Evolutionary conservation across 1,284 basidiomycete genomes (phyloP), one percentile per base, ranked within the genome.

Genomic region (Boletus sp.): DNA sequence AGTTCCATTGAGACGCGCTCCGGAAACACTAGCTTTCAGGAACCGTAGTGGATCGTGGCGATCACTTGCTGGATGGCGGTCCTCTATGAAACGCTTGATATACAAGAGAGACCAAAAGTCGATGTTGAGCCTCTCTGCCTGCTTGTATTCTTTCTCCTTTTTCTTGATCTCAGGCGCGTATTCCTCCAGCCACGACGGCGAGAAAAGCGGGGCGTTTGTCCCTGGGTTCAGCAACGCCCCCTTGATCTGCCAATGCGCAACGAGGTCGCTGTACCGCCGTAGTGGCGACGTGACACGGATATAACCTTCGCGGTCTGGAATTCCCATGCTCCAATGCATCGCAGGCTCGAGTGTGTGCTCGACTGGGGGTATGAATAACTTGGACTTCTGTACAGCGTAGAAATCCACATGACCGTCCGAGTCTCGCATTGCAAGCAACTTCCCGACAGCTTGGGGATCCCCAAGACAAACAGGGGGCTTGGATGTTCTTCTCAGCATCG

Each of bases 211-310:
- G 0, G 67, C 65, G 8, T 54, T 53, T 5, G 66, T 62, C 10
- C 67, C 56, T 0, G 67, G 59, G 8, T 71, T 70, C 8, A 83
- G 65, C n/a, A 97, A 69, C 2, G 79, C 78, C 41, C 83, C 73
- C 65, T 97, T 95, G 67, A 99, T 81, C 67, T 98, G 94, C 92
- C 94, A 99, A 70, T 99, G 96, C 8, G 74, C 72, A 5, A 96
- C 64, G 57, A 98, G 69, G 69, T 99, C 96, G 34, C 74, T 69
- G 66, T 84, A 97, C 19, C 96, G 80, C 36, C 96, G 78, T 41
- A 99, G 71, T 0, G 96, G 96, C 3, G 86, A 91, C 1, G 96
- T 98, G 4, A 81, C 82, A n/a, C 90, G 80, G 9, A 77, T 69
- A 65, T 99, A 99, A 8, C 84, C 86, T 53, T 87, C 83, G 43